These are phyloP conservation scores for Pseudohalonectria lignicola DNA, from an alignment of 2,329 filamentous ascomycete species.

Conservation along the genomic window DNA sequence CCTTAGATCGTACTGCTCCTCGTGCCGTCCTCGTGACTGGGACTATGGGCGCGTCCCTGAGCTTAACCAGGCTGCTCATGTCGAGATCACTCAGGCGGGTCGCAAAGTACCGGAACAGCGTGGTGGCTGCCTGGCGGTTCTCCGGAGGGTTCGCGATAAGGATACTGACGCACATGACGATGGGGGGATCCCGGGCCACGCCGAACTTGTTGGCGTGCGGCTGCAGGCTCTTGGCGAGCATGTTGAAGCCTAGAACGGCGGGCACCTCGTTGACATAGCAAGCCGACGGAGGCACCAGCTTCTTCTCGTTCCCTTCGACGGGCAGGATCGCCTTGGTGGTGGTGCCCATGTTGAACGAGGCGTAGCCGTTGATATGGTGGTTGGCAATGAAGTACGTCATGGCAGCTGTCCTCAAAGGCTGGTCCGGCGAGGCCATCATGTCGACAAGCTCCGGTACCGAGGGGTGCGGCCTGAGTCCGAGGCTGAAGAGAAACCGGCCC, in stretches of 20 bases:
- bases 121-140: conserved; percentile 52
- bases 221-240: conserved; percentile 67
- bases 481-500: conserved; percentile 57
- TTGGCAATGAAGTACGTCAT: conserved; percentile 77
- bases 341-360: conserved; percentile 44
- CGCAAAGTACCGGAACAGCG: conserved; percentile 75
- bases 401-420: conserved; percentile 51
- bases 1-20: conserved; percentile 21
- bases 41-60: conserved; percentile 59
- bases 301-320: conserved; percentile 52
- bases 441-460: conserved; percentile 63
- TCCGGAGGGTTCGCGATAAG: conserved; percentile 63
- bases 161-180: conserved; percentile 63
- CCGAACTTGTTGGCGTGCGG: conserved; percentile 76
- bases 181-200: conserved; percentile 69
- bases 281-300: conserved; percentile 58
- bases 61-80: conserved; percentile 42
- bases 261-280: conserved; percentile 78
- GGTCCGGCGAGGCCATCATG: conserved; percentile 58
- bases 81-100: conserved; percentile 65
- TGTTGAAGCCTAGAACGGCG: conserved; percentile 67
- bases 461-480: conserved; percentile 67
- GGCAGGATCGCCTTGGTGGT: conserved; percentile 57
- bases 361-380: conserved; percentile 69
- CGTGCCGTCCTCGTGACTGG: conserved; percentile 38